These are phyloP conservation scores for Puccinia triticina DNA, from an alignment of 1,284 basidiomycete genomes.

Conservation along the genomic window DNA sequence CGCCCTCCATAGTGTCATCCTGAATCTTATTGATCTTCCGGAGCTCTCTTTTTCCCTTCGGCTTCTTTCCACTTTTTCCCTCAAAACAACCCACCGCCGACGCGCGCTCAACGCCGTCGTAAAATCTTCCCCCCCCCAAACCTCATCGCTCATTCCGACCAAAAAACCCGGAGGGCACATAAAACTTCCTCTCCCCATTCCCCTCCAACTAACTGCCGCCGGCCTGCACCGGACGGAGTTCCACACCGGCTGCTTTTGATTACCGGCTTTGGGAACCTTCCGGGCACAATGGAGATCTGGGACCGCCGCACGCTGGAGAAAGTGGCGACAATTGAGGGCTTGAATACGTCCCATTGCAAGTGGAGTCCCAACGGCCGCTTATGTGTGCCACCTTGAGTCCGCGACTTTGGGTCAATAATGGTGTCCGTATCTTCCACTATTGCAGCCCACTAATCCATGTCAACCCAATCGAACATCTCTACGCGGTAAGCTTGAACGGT, in stretches of 20 bases:
- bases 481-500: conserved; percentile 65
- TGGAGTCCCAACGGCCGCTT: conserved; percentile 94
- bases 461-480: conserved; percentile 79
- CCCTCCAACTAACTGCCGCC: no score
- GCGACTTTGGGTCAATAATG: conserved; percentile 92
- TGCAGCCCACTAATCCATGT: conserved; percentile 80
- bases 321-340: conserved; percentile 82
- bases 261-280: conserved; percentile 94
- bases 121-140: no score
- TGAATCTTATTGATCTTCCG: no score
- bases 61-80: no score
- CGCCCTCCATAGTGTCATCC: no score
- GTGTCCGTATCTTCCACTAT: conserved; percentile 94
- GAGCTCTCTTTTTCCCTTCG: no score
- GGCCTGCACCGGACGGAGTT: no score
- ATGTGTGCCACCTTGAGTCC: conserved; percentile 93
- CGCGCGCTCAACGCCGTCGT: no score
- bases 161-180: no score
- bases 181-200: no score
- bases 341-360: conserved; percentile 89
- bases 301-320: conserved; percentile 84
- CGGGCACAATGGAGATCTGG: conserved; percentile 88
- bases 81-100: no score
- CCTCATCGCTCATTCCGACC: no score
- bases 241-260: conserved; percentile 79